A percentile compares a stretch with the other conserved stretches of the same genome.
Evolutionary conservation across 768 basidiomycete species (phyloP).

Genomic region (Hygrophoropsis aurantiaca): DNA sequence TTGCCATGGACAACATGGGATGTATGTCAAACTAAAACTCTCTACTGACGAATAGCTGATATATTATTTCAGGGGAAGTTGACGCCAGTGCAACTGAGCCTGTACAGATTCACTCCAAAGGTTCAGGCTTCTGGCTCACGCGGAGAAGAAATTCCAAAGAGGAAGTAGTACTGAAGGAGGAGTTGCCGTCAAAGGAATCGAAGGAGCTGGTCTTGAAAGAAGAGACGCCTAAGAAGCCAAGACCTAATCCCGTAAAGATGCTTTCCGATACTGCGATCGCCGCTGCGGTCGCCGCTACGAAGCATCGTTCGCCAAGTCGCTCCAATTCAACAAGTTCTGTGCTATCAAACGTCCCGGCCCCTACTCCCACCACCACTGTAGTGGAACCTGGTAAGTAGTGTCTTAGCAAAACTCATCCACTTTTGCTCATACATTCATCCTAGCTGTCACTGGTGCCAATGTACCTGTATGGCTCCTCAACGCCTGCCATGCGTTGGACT

Average conservation of each 20-base stretch:
- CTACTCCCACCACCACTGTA: slow-evolving; percentile 18
- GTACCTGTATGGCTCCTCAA: slow-evolving; percentile 78
- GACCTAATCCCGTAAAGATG: slow-evolving; percentile 35
- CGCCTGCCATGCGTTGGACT: slow-evolving; percentile 73
- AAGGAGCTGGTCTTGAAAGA: no score
- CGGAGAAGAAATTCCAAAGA: slow-evolving; percentile 39
- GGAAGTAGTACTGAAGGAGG: slow-evolving; percentile 26
- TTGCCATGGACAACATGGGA: slow-evolving; percentile 79
- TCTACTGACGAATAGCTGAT: background rate
- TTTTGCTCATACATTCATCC: background rate
- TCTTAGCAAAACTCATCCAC: background rate
- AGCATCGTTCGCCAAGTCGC: slow-evolving; percentile 27
- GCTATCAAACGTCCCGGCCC: slow-evolving; percentile 17
- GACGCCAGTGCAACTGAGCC: slow-evolving; percentile 59
- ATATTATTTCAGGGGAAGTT: slow-evolving; percentile 56
- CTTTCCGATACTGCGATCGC: slow-evolving; percentile 31
- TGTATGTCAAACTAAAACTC: slow-evolving; percentile 45
- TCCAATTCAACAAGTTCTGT: slow-evolving; percentile 16
- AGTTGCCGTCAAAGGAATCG: no score
- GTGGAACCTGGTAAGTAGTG: slow-evolving; percentile 8
- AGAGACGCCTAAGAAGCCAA: slow-evolving; percentile 29
- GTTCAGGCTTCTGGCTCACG: slow-evolving; percentile 54
- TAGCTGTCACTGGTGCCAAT: slow-evolving; percentile 48
- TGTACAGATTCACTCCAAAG: slow-evolving; percentile 55
- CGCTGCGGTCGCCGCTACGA: slow-evolving; percentile 28